Percentiles rank a stretch among this genome's conserved stretches.
phyloP scores from a whole-genome alignment of 257 asterid species.

The Ehretia macrophylla region DNA sequence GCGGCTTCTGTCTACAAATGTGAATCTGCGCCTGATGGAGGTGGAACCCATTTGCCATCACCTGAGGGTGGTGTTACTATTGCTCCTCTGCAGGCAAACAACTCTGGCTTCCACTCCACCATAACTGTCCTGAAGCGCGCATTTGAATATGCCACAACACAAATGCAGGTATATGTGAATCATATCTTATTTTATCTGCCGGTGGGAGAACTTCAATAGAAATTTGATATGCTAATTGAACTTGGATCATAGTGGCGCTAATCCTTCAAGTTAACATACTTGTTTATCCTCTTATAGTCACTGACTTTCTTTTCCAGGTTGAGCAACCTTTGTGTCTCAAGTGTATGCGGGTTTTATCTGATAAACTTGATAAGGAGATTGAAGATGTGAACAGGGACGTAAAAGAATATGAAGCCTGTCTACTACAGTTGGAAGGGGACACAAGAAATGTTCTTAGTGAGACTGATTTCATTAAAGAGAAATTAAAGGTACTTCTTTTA shows the following conservation, averaged over 20 bases:
- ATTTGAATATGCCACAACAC: constrained; percentile 83
- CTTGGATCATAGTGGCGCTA: neutral
- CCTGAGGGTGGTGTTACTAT: constrained; percentile 47
- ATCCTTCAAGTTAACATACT: constrained; percentile 3
- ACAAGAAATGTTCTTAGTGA: constrained; percentile 72
- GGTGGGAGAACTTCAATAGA: neutral
- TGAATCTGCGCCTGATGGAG: constrained; percentile 70
- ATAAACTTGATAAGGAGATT: constrained; percentile 94
- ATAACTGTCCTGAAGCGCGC: constrained; percentile 83
- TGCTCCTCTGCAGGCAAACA: constrained; percentile 53
- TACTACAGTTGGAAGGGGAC: constrained; percentile 86
- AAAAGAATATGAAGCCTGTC: constrained; percentile 83
- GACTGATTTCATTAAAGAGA: constrained; percentile 89
- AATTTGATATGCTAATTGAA: neutral
- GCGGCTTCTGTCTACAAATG: constrained; percentile 91
- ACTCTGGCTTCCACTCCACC: constrained; percentile 85
- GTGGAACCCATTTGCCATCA: constrained; percentile 48
- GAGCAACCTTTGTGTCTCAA: constrained; percentile 95
- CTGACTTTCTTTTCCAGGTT: constrained; percentile 42
- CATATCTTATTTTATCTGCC: constrained; percentile 3
- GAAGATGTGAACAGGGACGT: constrained; percentile 86
- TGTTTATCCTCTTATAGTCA: neutral
- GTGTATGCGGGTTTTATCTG: constrained; percentile 90
- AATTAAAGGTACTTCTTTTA: constrained; percentile 63
- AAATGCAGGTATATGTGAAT: constrained; percentile 51